phyloP scores from a whole-genome alignment of 108 stramenopile species.

The Licmophora abbreviata region DNA sequence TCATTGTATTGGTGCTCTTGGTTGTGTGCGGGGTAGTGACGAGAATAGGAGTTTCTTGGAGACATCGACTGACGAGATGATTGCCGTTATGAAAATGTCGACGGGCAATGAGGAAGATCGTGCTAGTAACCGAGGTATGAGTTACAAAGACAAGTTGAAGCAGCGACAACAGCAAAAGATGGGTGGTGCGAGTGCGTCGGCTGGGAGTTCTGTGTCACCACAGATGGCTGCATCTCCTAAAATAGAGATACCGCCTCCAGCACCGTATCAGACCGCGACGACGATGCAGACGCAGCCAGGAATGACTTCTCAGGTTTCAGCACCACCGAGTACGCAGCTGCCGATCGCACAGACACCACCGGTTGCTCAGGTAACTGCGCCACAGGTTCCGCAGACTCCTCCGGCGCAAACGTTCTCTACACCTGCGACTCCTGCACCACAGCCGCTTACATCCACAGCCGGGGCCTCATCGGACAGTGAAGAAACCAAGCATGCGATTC shows the following conservation, averaged over 20 bases:
- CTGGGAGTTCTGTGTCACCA: too few relatives aligned
- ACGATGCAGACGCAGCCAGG: too few relatives aligned
- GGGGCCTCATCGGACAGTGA: constrained; percentile 20
- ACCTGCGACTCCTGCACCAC: constrained; percentile 9
- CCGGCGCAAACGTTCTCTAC: too few relatives aligned
- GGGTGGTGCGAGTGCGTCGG: constrained; percentile 9
- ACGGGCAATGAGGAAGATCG: constrained; percentile 4
- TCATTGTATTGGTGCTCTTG: not conserved
- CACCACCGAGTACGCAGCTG: not conserved
- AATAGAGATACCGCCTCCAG: too few relatives aligned
- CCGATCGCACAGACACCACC: not conserved
- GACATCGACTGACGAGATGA: constrained; percentile 26
- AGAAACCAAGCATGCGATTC: constrained; percentile 33
- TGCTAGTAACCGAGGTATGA: constrained; percentile 21
- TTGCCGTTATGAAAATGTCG: constrained; percentile 15
- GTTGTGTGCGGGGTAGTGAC: constrained; percentile 2
- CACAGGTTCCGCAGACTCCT: not conserved
- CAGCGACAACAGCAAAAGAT: constrained; percentile 18
- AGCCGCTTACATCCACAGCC: constrained; percentile 6
- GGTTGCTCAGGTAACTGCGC: constrained; percentile 3
- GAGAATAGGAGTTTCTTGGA: constrained; percentile 30
- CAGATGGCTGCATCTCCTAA: too few relatives aligned
- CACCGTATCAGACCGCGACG: too few relatives aligned
- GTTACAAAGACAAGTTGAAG: constrained; percentile 56
- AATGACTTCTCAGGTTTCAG: constrained; percentile 8